Conservation (phyloP, 2,329 filamentous ascomycete genomes). For the Trichoderma gracile region DNA sequence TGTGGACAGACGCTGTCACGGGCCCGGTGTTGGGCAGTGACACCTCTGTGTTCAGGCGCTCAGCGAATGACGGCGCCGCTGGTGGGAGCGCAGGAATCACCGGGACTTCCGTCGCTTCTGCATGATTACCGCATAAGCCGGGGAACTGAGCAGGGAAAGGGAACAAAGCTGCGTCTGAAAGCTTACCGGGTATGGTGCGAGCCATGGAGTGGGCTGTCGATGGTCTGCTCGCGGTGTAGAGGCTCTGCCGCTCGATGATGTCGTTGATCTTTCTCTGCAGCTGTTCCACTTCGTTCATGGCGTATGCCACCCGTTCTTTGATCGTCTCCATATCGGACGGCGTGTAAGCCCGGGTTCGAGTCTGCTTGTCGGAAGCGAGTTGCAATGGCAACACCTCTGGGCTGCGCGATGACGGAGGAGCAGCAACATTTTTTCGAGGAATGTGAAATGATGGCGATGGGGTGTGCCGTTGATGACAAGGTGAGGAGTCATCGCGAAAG, state of each 20-base stretch:
- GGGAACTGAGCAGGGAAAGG: conserved; percentile 17
- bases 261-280: conserved; percentile 61
- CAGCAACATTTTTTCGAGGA: conserved; percentile 47
- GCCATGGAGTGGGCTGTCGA: conserved; percentile 51
- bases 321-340: conserved; percentile 53
- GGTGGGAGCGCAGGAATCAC: conserved; percentile 59
- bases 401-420: conserved; percentile 31
- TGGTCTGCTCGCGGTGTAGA: conserved; percentile 56
- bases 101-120: conserved; percentile 55
- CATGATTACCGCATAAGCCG: conserved; percentile 13
- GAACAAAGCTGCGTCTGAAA: background rate
- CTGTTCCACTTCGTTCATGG: conserved; percentile 59
- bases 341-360: conserved; percentile 46
- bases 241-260: conserved; percentile 60
- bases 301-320: conserved; percentile 57
- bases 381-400: conserved; percentile 35
- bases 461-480: conserved; percentile 47
- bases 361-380: conserved; percentile 47
- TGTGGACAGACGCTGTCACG: conserved; percentile 39
- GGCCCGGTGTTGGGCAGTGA: conserved; percentile 41
- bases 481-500: conserved; percentile 36
- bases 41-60: conserved; percentile 53
- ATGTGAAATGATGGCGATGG: conserved; percentile 59
- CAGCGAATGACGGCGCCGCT: conserved; percentile 58
- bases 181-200: conserved; percentile 37